A percentile compares a stretch with the other conserved stretches of the same genome.
phyloP scores from a whole-genome alignment of 139 green algal genomes.

The Micractinium sp. region DNA sequence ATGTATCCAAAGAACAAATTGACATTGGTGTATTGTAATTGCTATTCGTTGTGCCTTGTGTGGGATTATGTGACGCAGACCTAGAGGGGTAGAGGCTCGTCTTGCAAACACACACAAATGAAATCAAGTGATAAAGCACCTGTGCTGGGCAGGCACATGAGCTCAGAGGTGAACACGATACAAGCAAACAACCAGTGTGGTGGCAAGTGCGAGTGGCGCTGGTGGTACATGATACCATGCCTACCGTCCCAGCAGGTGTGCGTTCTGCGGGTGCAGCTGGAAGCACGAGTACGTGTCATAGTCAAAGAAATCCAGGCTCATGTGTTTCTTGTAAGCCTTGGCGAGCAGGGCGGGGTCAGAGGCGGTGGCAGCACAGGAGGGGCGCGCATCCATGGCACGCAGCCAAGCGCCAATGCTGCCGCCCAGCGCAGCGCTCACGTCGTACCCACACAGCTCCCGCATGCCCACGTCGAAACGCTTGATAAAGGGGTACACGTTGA shows the following conservation, averaged over 20 bases:
- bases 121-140: no score
- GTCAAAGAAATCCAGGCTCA: constrained; percentile 75
- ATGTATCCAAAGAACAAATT: no score
- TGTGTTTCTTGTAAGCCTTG: constrained; percentile 51
- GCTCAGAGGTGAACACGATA: no score
- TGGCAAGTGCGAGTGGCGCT: no score
- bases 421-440: constrained; percentile 17
- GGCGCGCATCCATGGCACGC: constrained; percentile 43
- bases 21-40: no score
- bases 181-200: no score
- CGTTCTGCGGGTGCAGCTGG: constrained; percentile 63
- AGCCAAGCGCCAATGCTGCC: constrained; percentile 44
- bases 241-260: neutral
- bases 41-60: no score
- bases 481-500: constrained; percentile 52
- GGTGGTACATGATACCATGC: no score
- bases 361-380: constrained; percentile 34
- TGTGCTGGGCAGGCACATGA: no score
- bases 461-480: constrained; percentile 43
- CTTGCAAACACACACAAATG: no score
- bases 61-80: no score
- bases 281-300: constrained; percentile 50
- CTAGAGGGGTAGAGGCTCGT: no score
- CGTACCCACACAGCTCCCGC: constrained; percentile 9
- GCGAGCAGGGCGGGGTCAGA: constrained; percentile 46